phyloP scores from a whole-genome alignment of 306 rosid genomes.

The Comarum palustre region DNA sequence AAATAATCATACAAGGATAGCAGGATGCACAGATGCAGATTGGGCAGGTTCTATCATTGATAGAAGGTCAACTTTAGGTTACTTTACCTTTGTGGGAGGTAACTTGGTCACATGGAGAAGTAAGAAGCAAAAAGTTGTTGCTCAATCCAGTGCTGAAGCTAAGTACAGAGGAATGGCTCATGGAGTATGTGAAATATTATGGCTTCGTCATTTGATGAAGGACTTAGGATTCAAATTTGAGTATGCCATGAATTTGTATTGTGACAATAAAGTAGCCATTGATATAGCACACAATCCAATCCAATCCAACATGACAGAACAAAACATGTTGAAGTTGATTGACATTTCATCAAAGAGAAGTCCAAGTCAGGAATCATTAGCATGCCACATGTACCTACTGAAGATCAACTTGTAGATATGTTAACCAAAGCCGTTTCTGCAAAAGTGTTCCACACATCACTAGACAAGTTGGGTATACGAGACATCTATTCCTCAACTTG shows the following conservation, averaged over 20 bases:
- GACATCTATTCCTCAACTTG: too few relatives aligned
- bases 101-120: neutral
- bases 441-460: too few relatives aligned
- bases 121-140: neutral
- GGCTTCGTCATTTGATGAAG: too few relatives aligned
- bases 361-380: too few relatives aligned
- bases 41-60: neutral
- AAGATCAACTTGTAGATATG: too few relatives aligned
- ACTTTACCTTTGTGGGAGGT: neutral
- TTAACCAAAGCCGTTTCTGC: too few relatives aligned
- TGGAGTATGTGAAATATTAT: neutral
- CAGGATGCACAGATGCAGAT: neutral
- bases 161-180: neutral
- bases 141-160: neutral
- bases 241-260: neutral
- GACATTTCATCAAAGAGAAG: too few relatives aligned
- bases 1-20: too few relatives aligned
- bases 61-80: neutral
- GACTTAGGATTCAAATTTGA: too few relatives aligned
- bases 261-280: neutral
- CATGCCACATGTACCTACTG: too few relatives aligned
- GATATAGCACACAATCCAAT: neutral
- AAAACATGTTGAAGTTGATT: neutral
- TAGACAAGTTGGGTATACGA: too few relatives aligned
- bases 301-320: neutral